Evolutionary conservation across 306 rosid genomes (phyloP).

Genomic region (Vachellia collinsii): DNA sequence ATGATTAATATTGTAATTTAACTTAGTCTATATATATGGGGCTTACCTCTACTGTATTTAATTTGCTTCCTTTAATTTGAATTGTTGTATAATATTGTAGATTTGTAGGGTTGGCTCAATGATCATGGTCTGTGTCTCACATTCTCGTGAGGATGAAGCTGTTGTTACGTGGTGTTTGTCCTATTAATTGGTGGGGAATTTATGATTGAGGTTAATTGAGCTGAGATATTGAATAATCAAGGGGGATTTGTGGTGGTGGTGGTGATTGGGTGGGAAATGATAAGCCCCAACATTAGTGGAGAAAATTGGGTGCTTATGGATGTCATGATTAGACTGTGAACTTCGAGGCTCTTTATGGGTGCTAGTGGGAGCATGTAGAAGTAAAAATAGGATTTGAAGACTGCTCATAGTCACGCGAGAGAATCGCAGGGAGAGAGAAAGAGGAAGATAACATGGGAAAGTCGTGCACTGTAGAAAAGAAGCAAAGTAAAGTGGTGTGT

Average conservation of each 20-base stretch:
- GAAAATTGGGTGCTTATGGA: constrained; percentile 48
- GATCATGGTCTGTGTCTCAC: constrained; percentile 41
- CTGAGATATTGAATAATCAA: not conserved
- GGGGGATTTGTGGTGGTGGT: constrained; percentile 40
- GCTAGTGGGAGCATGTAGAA: constrained; percentile 43
- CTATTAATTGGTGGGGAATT: constrained; percentile 11
- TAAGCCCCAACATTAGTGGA: constrained; percentile 34
- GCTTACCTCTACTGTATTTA: not conserved
- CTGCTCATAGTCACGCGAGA: constrained; percentile 63
- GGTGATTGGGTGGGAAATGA: constrained; percentile 43
- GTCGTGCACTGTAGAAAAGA: constrained; percentile 9
- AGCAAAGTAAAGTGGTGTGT: constrained; percentile 7
- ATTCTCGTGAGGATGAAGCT: constrained; percentile 42
- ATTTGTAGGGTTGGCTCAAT: constrained; percentile 35
- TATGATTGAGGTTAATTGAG: constrained; percentile 33
- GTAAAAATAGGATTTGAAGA: constrained; percentile 39
- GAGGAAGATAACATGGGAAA: constrained; percentile 34
- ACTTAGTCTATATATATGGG: not conserved
- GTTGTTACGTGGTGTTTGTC: not conserved
- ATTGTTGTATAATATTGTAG: constrained; percentile 41
- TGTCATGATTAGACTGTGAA: constrained; percentile 79
- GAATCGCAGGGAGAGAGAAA: constrained; percentile 24
- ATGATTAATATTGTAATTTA: constrained; percentile 8
- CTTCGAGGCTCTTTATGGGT: constrained; percentile 52
- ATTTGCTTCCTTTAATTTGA: constrained; percentile 48